Conservation (phyloP, 768 basidiomycete genomes). For the Lactifluus subvellereus region DNA sequence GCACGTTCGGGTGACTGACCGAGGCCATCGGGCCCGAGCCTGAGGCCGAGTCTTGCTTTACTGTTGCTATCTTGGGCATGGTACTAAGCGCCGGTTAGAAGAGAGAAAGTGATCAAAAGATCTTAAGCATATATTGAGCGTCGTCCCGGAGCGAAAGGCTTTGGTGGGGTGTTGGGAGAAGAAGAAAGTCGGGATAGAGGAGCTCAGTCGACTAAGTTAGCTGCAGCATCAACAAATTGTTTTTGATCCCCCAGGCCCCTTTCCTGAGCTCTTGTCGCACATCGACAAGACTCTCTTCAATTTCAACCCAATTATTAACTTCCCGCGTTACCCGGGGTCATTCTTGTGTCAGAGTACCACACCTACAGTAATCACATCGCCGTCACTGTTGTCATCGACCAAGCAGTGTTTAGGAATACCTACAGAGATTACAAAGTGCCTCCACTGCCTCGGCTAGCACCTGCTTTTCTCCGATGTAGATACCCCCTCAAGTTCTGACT, state of each 20-base stretch:
- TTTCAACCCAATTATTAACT: neutral
- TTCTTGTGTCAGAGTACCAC: neutral
- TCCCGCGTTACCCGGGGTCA: neutral
- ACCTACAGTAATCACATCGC: too few species aligned
- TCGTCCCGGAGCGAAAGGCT: neutral
- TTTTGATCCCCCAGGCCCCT: constrained; percentile 1
- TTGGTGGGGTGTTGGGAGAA: neutral
- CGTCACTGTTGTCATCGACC: too few species aligned
- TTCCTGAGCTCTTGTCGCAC: constrained; percentile 12
- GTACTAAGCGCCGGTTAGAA: neutral
- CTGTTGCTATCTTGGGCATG: constrained; percentile 20
- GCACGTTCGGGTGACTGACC: constrained; percentile 22
- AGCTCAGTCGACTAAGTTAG: neutral
- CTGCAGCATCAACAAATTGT: neutral
- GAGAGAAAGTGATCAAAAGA: neutral
- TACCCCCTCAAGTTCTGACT: too few species aligned
- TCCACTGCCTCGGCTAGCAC: too few species aligned
- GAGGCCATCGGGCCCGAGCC: constrained; percentile 22
- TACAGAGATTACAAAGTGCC: too few species aligned
- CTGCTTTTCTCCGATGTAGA: too few species aligned
- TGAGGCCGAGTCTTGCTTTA: constrained; percentile 21
- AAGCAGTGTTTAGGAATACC: too few species aligned
- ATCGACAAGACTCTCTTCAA: neutral
- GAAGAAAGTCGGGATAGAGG: neutral
- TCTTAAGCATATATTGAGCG: neutral